These are phyloP conservation scores for Tuber indicum DNA, from an alignment of 495 filamentous ascomycete genomes.

Conservation along the genomic window DNA sequence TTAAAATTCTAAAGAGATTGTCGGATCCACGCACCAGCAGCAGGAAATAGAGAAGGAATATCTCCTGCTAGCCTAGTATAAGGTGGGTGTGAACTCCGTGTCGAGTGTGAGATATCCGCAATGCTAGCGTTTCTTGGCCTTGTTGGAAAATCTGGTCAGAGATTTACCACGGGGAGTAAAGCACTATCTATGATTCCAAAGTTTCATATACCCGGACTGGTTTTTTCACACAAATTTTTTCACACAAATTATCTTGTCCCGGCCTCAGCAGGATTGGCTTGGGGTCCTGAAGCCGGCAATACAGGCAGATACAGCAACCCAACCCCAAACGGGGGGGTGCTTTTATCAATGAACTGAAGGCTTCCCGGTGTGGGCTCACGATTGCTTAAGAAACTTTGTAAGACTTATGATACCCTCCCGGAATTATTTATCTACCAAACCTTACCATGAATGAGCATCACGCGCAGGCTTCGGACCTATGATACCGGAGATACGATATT, in stretches of 20 bases:
- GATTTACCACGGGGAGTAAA: background rate
- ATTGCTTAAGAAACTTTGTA: background rate
- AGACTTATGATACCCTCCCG: background rate
- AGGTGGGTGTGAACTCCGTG: background rate
- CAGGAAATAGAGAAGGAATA: background rate
- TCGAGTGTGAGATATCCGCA: background rate
- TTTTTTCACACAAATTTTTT: too few species aligned
- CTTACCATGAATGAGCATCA: background rate
- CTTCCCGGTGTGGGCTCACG: background rate
- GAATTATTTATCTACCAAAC: background rate
- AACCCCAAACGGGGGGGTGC: background rate
- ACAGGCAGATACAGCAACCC: background rate
- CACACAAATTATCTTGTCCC: background rate
- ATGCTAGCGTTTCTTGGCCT: background rate
- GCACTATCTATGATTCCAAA: background rate
- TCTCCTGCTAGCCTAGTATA: background rate
- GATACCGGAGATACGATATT: background rate
- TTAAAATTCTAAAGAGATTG: background rate
- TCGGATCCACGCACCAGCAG: background rate
- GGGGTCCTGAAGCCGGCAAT: background rate
- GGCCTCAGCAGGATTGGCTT: background rate
- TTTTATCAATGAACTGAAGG: background rate
- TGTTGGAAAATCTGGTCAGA: background rate
- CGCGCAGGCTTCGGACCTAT: background rate
- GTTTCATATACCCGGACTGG: background rate